These are phyloP conservation scores for Paragyromitra xinjiangensis DNA, from an alignment of 495 filamentous ascomycete species.

Conservation along the genomic window DNA sequence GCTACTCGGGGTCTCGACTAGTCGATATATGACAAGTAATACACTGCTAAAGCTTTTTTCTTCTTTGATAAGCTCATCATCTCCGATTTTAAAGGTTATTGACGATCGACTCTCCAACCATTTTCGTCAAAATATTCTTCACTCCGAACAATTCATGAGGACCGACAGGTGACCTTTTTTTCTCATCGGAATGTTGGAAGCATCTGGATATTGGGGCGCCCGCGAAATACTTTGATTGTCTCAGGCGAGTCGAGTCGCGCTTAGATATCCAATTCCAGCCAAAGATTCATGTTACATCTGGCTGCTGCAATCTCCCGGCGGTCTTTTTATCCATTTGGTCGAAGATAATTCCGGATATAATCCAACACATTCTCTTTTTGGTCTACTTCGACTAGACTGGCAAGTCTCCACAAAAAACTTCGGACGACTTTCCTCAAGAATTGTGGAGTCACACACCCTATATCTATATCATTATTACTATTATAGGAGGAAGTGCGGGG, in stretches of 20 bases:
- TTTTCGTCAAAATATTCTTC: neutral
- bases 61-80: constrained; percentile 1
- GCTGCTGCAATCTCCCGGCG: constrained; percentile 17
- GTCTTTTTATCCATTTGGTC: neutral
- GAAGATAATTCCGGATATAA: neutral
- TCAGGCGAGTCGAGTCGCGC: constrained; percentile 20
- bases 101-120: neutral
- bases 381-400: neutral
- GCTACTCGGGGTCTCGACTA: neutral
- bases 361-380: neutral
- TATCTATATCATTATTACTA: neutral
- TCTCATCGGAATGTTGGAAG: neutral
- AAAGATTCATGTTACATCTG: constrained; percentile 11
- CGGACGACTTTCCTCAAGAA: neutral
- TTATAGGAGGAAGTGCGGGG: neutral
- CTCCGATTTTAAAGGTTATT: constrained; percentile 16
- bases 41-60: neutral
- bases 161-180: neutral
- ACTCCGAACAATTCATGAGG: neutral
- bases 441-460: neutral
- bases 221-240: constrained; percentile 1
- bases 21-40: constrained; percentile 23
- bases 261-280: constrained; percentile 13
- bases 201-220: constrained; percentile 3
- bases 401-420: neutral